Evolutionary conservation across 768 basidiomycete genomes (phyloP).

Genomic region (Boletus edulis): DNA sequence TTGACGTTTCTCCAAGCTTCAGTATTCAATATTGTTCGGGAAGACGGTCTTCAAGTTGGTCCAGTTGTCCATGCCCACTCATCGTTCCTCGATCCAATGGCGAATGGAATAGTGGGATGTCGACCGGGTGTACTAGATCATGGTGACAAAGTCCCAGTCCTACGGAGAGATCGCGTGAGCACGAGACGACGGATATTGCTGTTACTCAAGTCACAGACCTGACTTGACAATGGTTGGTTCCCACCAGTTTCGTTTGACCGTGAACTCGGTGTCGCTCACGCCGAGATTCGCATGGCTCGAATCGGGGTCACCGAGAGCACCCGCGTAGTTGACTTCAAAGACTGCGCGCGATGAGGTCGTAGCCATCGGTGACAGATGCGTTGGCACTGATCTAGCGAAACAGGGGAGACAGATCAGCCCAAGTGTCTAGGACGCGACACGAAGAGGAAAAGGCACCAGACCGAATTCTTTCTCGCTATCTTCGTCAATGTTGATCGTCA

Average conservation of each 20-base stretch:
- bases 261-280: slow-evolving; percentile 49
- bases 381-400: slow-evolving; percentile 68
- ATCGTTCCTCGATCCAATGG: too few species aligned
- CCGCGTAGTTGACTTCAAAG: slow-evolving; percentile 76
- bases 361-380: slow-evolving; percentile 53
- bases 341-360: slow-evolving; percentile 77
- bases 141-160: too few species aligned
- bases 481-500: slow-evolving; percentile 79
- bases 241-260: slow-evolving; percentile 83
- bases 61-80: too few species aligned
- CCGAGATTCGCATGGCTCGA: slow-evolving; percentile 43
- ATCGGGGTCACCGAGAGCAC: slow-evolving; percentile 46
- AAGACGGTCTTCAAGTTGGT: too few species aligned
- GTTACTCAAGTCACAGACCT: too few species aligned
- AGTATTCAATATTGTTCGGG: too few species aligned
- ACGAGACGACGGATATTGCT: too few species aligned
- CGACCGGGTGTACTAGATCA: too few species aligned
- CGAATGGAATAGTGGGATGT: too few species aligned
- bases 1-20: too few species aligned
- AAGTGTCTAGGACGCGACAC: too few species aligned
- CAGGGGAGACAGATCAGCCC: background rate
- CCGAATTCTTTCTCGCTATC: slow-evolving; percentile 88
- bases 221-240: slow-evolving; percentile 18
- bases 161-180: too few species aligned
- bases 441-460: slow-evolving; percentile 51